phyloP scores from a whole-genome alignment of 1,284 basidiomycete species.

The Ustilago nuda region DNA sequence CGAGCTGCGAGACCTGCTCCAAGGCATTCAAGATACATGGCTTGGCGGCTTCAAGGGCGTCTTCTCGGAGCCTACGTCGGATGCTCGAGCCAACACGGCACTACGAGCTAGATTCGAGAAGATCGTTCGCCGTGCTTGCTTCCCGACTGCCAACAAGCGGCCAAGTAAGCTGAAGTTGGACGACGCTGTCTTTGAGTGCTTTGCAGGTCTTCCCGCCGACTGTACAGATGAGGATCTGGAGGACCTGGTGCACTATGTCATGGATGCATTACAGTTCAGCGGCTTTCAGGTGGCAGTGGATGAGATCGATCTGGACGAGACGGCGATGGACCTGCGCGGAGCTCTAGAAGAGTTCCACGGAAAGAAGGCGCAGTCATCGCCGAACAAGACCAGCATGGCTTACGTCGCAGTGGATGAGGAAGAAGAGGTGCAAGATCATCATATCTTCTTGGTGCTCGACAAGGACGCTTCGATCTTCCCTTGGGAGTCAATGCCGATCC shows the following conservation, averaged over 20 bases:
- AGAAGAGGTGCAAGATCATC: slow-evolving; percentile 76
- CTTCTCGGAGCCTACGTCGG: slow-evolving; percentile 38
- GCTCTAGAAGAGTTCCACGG: slow-evolving; percentile 59
- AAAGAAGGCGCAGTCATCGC: slow-evolving; percentile 38
- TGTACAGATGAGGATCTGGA: slow-evolving; percentile 89
- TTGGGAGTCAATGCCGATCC: slow-evolving; percentile 92
- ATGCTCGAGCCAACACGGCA: slow-evolving; percentile 30
- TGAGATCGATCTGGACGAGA: slow-evolving; percentile 90
- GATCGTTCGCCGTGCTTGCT: slow-evolving; percentile 71
- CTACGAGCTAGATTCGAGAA: slow-evolving; percentile 46
- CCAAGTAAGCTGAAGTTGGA: slow-evolving; percentile 74
- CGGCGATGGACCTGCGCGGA: slow-evolving; percentile 70
- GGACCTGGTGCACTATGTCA: slow-evolving; percentile 91
- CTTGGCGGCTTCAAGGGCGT: slow-evolving; percentile 87
- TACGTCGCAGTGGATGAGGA: slow-evolving; percentile 32
- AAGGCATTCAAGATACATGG: slow-evolving; percentile 94
- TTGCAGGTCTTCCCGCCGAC: slow-evolving; percentile 83
- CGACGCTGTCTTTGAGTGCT: slow-evolving; percentile 82
- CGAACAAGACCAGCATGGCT: slow-evolving; percentile 38
- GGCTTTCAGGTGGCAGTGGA: slow-evolving; percentile 88
- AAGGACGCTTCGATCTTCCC: slow-evolving; percentile 89
- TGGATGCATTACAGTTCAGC: slow-evolving; percentile 93
- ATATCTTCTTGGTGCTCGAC: slow-evolving; percentile 90
- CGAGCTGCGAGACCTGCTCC: slow-evolving; percentile 80
- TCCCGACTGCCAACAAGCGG: slow-evolving; percentile 69